These are phyloP conservation scores for Ceratocystis cubensis DNA, from an alignment of 2,329 filamentous ascomycete genomes.

Conservation along the genomic window DNA sequence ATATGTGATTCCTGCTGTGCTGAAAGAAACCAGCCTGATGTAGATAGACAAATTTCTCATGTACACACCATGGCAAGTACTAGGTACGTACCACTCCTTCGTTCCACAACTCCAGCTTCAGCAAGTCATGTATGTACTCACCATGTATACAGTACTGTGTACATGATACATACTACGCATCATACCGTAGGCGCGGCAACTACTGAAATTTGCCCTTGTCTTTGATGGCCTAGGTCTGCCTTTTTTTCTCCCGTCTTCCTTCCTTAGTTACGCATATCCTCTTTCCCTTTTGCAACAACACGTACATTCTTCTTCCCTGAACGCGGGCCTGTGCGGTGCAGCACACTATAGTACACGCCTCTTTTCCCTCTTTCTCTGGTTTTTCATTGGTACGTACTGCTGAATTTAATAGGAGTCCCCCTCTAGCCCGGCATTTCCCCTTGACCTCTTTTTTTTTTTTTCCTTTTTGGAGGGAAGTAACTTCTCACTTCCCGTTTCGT, in stretches of 20 bases:
- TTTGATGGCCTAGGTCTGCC: background rate
- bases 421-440: background rate
- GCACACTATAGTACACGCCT: background rate
- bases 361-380: background rate
- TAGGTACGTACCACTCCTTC: background rate
- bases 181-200: background rate
- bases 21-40: background rate
- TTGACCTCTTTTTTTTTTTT: background rate
- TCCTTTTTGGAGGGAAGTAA: background rate
- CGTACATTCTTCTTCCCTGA: background rate
- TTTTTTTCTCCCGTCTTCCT: constrained; percentile 9
- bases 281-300: background rate
- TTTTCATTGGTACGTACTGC: background rate
- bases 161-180: background rate
- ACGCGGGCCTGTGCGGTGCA: background rate
- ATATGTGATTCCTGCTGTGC: no score
- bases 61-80: background rate
- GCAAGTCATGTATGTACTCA: background rate
- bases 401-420: background rate
- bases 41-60: background rate
- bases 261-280: constrained; percentile 1
- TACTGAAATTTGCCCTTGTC: background rate
- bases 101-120: background rate
- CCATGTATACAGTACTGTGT: background rate
- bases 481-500: constrained; percentile 10